These are phyloP conservation scores for Ophiostoma ulmi DNA, from an alignment of 2,329 filamentous ascomycete genomes.

Conservation along the genomic window DNA sequence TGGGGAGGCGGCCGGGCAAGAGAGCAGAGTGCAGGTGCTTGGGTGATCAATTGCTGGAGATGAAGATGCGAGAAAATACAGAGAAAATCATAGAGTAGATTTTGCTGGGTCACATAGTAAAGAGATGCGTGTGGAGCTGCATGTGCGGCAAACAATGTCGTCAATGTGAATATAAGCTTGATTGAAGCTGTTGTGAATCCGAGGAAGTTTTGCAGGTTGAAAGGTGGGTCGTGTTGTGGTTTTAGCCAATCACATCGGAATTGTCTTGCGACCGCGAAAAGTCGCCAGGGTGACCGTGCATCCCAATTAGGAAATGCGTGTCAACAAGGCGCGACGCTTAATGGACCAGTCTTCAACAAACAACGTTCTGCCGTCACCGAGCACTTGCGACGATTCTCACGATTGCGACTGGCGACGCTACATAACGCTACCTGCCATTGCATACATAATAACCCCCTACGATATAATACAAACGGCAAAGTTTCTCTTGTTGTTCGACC, in stretches of 20 bases:
- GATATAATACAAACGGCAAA: neutral
- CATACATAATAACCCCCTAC: neutral
- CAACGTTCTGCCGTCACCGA: neutral
- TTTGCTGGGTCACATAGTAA: neutral
- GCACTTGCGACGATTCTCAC: neutral
- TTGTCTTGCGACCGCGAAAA: neutral
- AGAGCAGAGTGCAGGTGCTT: slow-evolving; percentile 7
- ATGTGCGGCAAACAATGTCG: neutral
- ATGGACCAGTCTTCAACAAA: neutral
- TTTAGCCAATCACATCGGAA: neutral
- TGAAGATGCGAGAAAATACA: neutral
- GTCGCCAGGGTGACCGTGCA: slow-evolving; percentile 16
- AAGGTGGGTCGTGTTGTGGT: neutral
- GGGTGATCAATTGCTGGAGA: neutral
- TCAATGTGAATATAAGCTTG: neutral
- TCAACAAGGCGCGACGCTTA: slow-evolving; percentile 14
- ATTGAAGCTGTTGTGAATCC: neutral
- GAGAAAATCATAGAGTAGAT: neutral
- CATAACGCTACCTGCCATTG: neutral
- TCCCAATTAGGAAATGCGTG: slow-evolving; percentile 14
- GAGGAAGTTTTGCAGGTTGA: neutral
- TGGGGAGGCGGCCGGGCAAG: neutral
- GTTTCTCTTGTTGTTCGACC: neutral
- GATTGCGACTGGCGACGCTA: neutral
- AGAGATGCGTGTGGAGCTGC: neutral